Base-by-base conservation (phyloP, 2,329 filamentous ascomycete genomes). In the Aspergillus sp. region DNA sequence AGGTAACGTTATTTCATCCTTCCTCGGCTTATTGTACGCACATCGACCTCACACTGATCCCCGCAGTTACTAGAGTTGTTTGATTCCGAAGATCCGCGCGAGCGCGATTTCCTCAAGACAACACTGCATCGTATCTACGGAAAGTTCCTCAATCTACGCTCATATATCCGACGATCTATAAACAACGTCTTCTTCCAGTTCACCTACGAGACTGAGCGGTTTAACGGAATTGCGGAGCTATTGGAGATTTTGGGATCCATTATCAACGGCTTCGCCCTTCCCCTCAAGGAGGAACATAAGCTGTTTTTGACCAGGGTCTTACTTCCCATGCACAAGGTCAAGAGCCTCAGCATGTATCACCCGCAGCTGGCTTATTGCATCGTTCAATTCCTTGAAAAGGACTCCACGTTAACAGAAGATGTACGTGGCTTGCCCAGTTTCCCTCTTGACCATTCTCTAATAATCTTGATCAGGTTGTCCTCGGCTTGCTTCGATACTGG, bases 131-230 rank as follows among this genome's bases (percentile, higher is more conserved):
- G 95, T 65, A 99, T 99, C 75, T 99, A 99, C 75, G 95, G 95
- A 73, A 99, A 99, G 82, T 99, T 99, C 80, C 85, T 99, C 71
- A 99, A 99, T 77, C 84, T 99, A 65, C 90, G 95, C 63, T 98
- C 95, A 31, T 99, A 96, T 78, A 99, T 99, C 74, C 87, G 95
- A 74, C 89, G 95, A 71, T 99, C 95, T 60, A 99, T 99, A 85
- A 99, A 99, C 87, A 98, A 99, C 74, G 95, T 99, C 71, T 99
- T 99, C 82, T 99, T 99, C 85, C 95, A 99, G 76, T 99, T 99
- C 78, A 93, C 93, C 63, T 99, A 99, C 77, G 95, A 99, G 80
- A 99, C 95, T 4, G 95, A 99, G 79, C 87, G 95, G 62, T 98
- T 99, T 82, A 99, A 99, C 72, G 95, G 95, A 57, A 97, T 99